Base-by-base conservation (phyloP, 1,139 yeast genomes). In the Keqinozyma sinolaborantium region DNA sequence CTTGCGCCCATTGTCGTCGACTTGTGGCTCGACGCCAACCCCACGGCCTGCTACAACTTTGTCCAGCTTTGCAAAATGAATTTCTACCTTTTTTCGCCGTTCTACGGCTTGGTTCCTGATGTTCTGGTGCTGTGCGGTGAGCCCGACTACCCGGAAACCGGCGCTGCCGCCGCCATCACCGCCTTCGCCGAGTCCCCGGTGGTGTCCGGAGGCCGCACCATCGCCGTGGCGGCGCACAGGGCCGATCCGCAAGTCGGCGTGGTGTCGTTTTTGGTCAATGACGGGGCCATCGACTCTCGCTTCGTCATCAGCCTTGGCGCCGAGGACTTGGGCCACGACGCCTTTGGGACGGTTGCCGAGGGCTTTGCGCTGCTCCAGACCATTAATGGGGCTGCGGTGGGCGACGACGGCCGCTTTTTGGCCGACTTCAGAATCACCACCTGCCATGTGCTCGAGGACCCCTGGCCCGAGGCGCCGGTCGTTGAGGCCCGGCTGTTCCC, bases 1-100 rank as follows among this genome's bases (percentile, higher is more conserved):
- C n/a, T n/a, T 24, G 83, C 80, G 36, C 55, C 51, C 40, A 30
- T 80, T 11, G 81, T 77, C 9, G 50, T 79, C n/a, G 87, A 80
- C 44, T 48, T 79, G 16, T 47, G 53, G 28, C 39, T 45, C 4
- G 51, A 65, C 8, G 46, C 51, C 3, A 60, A 67, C 3, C 72
- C 71, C 1, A 42, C 44, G 16, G 65, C 68, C 26, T 55, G 71
- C 26, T 52, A 51, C 32, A 75, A 75, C 43, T 79, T 80, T 46
- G 39, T 80, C 28, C 72, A 77, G 41, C 60, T 79, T 11, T 77
- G 84, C 53, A 66, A 73, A 42, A 44, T 60, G 26, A 69, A 75
- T 38, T 73, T 70, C 53, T 80, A 63, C 56, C 70, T 76, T 32
- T 74, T 71, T 47, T 55, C 70, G 11, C 77, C 79, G 2, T 63